phyloP scores from a whole-genome alignment of 495 filamentous ascomycete genomes.

The Gamarada debralockiae region DNA sequence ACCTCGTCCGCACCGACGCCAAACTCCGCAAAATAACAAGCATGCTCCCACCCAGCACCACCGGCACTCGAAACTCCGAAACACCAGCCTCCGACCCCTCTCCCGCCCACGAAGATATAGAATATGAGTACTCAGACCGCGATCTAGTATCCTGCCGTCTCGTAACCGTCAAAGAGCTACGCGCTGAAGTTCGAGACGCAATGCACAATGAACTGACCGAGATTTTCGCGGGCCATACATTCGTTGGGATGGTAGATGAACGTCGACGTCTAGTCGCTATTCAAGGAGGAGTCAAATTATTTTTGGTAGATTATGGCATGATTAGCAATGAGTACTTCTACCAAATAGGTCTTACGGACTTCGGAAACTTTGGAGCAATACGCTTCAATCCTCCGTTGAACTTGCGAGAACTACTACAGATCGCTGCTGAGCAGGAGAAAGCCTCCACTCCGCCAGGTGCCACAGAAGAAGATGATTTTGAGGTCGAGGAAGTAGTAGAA shows the following conservation, averaged over 20 bases:
- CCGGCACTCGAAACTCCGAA: not conserved
- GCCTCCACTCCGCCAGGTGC: conserved; percentile 18
- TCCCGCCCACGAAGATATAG: conserved; percentile 31
- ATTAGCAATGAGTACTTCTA: conserved; percentile 92
- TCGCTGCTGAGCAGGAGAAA: conserved; percentile 71
- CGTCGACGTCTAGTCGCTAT: conserved; percentile 83
- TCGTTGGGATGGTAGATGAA: conserved; percentile 90
- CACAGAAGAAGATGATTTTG: conserved; percentile 49
- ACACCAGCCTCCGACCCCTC: conserved; percentile 9
- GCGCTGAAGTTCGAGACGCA: conserved; percentile 70
- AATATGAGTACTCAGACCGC: conserved; percentile 69
- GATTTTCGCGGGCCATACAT: conserved; percentile 84
- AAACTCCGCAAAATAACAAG: conserved; percentile 92
- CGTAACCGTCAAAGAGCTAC: conserved; percentile 79
- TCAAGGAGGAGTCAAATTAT: conserved; percentile 89
- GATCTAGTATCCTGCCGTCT: conserved; percentile 62
- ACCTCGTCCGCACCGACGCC: conserved; percentile 86
- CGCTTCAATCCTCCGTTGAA: conserved; percentile 72
- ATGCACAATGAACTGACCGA: conserved; percentile 92
- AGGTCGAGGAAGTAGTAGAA: conserved; percentile 63
- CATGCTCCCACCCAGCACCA: conserved; percentile 61
- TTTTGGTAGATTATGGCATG: conserved; percentile 90
- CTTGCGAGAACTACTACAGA: conserved; percentile 62
- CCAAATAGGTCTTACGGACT: conserved; percentile 93
- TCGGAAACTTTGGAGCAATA: conserved; percentile 90